These are phyloP conservation scores for Pseudozyma tsukubaensis DNA, from an alignment of 1,284 basidiomycete species.

Conservation along the genomic window DNA sequence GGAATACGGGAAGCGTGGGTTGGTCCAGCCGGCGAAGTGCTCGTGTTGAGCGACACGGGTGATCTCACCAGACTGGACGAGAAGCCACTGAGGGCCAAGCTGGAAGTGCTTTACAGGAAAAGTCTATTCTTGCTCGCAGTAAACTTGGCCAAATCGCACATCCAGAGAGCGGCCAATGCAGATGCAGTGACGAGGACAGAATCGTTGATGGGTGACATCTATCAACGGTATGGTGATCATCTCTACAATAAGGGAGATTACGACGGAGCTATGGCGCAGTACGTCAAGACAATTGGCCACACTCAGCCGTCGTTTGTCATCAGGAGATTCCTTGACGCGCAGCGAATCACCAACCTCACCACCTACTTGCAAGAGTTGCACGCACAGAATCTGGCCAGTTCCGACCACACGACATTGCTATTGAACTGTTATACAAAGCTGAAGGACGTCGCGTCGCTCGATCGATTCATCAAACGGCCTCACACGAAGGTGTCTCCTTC, in stretches of 20 bases:
- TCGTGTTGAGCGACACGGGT: slow-evolving; percentile 53
- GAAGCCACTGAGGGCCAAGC: slow-evolving; percentile 58
- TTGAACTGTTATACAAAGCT: slow-evolving; percentile 89
- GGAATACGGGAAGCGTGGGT: slow-evolving; percentile 53
- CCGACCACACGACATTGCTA: slow-evolving; percentile 91
- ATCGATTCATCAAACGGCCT: slow-evolving; percentile 83
- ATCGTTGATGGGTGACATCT: slow-evolving; percentile 63
- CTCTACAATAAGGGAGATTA: slow-evolving; percentile 91
- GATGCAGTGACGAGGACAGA: slow-evolving; percentile 46
- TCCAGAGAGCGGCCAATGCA: slow-evolving; percentile 37
- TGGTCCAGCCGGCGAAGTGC: slow-evolving; percentile 42
- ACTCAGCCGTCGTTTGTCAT: slow-evolving; percentile 96
- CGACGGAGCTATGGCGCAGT: slow-evolving; percentile 92
- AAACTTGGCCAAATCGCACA: slow-evolving; percentile 55
- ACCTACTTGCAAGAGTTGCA: slow-evolving; percentile 96
- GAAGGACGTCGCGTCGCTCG: slow-evolving; percentile 86
- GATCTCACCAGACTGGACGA: slow-evolving; percentile 54
- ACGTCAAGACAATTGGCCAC: slow-evolving; percentile 86
- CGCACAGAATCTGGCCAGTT: slow-evolving; percentile 85
- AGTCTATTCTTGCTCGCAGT: slow-evolving; percentile 63
- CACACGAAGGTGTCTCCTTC: slow-evolving; percentile 11
- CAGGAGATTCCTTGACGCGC: slow-evolving; percentile 94
- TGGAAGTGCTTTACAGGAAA: slow-evolving; percentile 63
- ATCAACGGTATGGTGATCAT: slow-evolving; percentile 85
- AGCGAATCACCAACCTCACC: slow-evolving; percentile 92